Evolutionary conservation across 1,139 yeast species (phyloP).

Genomic region (Nakaseomyces delphensis): DNA sequence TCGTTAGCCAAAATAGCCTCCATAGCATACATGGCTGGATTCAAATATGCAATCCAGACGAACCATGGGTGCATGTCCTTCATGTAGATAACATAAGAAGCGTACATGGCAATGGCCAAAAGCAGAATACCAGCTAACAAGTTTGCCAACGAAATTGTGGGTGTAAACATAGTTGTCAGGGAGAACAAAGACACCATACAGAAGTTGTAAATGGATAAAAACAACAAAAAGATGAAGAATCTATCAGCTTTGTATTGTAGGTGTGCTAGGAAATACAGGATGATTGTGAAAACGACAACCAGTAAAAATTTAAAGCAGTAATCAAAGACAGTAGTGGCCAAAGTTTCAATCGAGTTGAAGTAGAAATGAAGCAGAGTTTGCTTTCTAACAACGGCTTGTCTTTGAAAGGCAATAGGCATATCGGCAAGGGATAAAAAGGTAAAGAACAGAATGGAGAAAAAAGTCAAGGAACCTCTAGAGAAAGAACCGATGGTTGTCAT

Average conservation of each 20-base stretch:
- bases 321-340: constrained; percentile 37
- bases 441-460: constrained; percentile 44
- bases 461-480: constrained; percentile 45
- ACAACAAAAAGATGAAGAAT: constrained; percentile 40
- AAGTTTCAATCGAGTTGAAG: constrained; percentile 43
- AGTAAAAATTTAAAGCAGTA: constrained; percentile 37
- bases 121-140: constrained; percentile 41
- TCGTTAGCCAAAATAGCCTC: constrained; percentile 44
- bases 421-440: constrained; percentile 44
- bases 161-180: constrained; percentile 38
- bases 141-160: constrained; percentile 41
- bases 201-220: constrained; percentile 33
- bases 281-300: constrained; percentile 36
- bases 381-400: constrained; percentile 41
- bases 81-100: constrained; percentile 45
- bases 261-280: constrained; percentile 42
- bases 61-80: constrained; percentile 51
- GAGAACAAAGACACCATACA: constrained; percentile 38
- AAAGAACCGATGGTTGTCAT: constrained; percentile 38
- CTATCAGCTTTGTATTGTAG: constrained; percentile 42
- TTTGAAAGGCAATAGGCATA: constrained; percentile 39
- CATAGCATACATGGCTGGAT: constrained; percentile 45
- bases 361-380: constrained; percentile 43
- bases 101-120: constrained; percentile 40
- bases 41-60: constrained; percentile 47